A percentile compares a stretch with the other conserved stretches of the same genome.
These are phyloP conservation scores for Henckelia pumila DNA, from an alignment of 257 asterid species.

Conservation along the genomic window DNA sequence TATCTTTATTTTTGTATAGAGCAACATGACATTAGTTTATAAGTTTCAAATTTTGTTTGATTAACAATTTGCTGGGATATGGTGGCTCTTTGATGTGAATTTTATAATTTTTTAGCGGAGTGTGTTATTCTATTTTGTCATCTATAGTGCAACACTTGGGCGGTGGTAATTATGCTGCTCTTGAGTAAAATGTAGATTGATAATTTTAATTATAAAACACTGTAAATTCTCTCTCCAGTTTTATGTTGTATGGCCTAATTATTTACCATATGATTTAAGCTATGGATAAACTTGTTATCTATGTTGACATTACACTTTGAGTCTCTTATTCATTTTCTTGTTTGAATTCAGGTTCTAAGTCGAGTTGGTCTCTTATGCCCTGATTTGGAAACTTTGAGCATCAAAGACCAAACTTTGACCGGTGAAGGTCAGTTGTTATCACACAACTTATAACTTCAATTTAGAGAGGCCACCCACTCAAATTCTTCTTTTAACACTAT, in stretches of 20 bases:
- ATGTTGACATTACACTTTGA: slow-evolving; percentile 8
- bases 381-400: slow-evolving; percentile 58
- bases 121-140: background rate
- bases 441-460: slow-evolving; percentile 15
- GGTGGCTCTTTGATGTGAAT: background rate
- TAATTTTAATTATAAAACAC: too few relatives aligned
- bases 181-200: background rate
- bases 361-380: slow-evolving; percentile 55
- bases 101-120: background rate
- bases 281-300: background rate
- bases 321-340: slow-evolving; percentile 1
- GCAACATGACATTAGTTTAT: background rate
- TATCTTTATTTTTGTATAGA: background rate
- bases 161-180: background rate
- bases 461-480: slow-evolving; percentile 16
- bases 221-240: background rate
- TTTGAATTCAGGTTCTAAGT: slow-evolving; percentile 43
- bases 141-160: background rate
- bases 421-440: slow-evolving; percentile 53
- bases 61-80: slow-evolving; percentile 4
- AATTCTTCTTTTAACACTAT: slow-evolving; percentile 14
- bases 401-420: slow-evolving; percentile 66
- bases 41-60: background rate
- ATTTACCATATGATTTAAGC: background rate
- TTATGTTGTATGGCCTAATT: background rate